Evolutionary conservation across 257 asterid genomes (phyloP), one percentile per base, ranked within the genome.

Genomic region (Misopates orontium): DNA sequence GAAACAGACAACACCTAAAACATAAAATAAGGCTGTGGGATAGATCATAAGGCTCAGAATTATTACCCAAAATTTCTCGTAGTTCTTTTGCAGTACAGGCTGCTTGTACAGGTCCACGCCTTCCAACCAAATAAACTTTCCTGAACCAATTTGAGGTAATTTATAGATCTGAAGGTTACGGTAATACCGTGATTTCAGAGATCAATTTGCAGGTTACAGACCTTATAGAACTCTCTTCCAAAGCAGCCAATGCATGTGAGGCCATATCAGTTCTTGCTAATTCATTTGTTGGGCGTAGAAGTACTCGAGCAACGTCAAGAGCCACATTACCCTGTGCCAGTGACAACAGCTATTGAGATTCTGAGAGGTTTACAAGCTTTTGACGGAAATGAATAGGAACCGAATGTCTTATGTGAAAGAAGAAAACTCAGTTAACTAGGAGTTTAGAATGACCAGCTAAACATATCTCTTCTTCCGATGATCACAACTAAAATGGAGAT

Each of bases 91-190:
- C 92, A 8, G 99, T 90, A 67, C 91, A 93, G 50, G 99, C 90
- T 61, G 95, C 96, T 80, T 93, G 99, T 44, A 84, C 95, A 5
- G 99, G 95, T 79, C 97, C 99, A 56, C 97, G 96, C 74, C 99
- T 85, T 73, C 99, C 99, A 69, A 93, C 95, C 81, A 93, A 75
- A 83, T 79, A 93, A 36, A 93, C 96, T 78, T 85, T 93, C 86
- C 99, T 93, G 75, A 71, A 69, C 59, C 66, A 63, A 32, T 69
- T 49, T 57, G 28, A 68, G 47, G 42, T 64, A 64, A 62, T 67
- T 40, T 41, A 55, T 31, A 58, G 60, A 49, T 22, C 23, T 28
- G 48, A 62, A 63, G 59, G 66, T 49, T 39, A 53, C 23, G 23
- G 10, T 28, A 1, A 63, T 19, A 17, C 13, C 12, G 36, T 48